phyloP scores from a whole-genome alignment of 805 yeast species.

The Suhomyces vadensis region DNA sequence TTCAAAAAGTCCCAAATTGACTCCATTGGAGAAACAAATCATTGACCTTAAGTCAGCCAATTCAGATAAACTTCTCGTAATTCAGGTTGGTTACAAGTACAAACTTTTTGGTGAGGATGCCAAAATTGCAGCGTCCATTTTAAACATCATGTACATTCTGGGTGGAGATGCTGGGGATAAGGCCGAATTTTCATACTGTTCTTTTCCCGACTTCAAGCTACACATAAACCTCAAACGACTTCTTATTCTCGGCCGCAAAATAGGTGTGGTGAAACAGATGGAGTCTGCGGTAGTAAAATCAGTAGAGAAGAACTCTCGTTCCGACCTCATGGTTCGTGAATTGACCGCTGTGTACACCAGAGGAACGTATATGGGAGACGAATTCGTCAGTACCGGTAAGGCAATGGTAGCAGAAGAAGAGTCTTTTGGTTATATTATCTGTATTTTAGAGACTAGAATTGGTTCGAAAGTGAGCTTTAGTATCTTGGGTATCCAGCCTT shows the following conservation, averaged over 20 bases:
- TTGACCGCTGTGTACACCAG: constrained; percentile 73
- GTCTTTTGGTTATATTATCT: constrained; percentile 38
- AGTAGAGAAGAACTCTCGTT: constrained; percentile 46
- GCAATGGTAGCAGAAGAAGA: constrained; percentile 25
- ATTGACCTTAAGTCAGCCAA: constrained; percentile 61
- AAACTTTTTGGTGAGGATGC: constrained; percentile 89
- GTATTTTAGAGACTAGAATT: constrained; percentile 29
- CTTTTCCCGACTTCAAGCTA: constrained; percentile 77
- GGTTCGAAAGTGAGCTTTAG: constrained; percentile 24
- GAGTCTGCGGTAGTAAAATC: constrained; percentile 78
- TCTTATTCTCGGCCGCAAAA: constrained; percentile 69
- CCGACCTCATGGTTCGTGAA: constrained; percentile 62
- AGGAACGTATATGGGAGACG: constrained; percentile 79
- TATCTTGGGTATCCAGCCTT: constrained; percentile 65
- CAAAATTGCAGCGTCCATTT: constrained; percentile 56
- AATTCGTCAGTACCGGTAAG: constrained; percentile 17
- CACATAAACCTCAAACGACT: constrained; percentile 76
- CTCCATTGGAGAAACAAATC: constrained; percentile 83
- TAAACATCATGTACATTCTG: constrained; percentile 70
- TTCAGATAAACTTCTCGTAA: constrained; percentile 68
- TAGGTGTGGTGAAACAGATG: constrained; percentile 83
- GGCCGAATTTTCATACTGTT: constrained; percentile 74
- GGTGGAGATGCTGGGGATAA: constrained; percentile 63
- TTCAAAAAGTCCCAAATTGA: constrained; percentile 19
- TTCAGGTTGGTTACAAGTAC: constrained; percentile 92